These are phyloP conservation scores for Ogataea populi-albae DNA, from an alignment of 805 yeast species.

Conservation along the genomic window DNA sequence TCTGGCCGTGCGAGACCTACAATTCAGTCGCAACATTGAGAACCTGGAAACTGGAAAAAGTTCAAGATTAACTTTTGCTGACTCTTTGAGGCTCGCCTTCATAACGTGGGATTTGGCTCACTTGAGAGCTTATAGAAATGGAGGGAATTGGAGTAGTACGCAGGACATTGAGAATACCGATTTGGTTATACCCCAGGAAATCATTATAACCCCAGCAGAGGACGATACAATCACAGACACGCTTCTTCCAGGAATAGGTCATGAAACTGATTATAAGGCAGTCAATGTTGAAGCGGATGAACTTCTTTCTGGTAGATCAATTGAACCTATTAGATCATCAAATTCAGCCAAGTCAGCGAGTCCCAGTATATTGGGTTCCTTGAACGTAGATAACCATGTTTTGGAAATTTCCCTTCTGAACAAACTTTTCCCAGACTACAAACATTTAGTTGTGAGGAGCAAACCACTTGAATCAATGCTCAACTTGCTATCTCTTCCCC, in stretches of 20 bases:
- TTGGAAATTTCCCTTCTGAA: slow-evolving; percentile 8
- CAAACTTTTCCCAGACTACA: slow-evolving; percentile 17
- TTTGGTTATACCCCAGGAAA: slow-evolving; percentile 9
- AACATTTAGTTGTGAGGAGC: slow-evolving; percentile 4
- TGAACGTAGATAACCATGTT: slow-evolving; percentile 4
- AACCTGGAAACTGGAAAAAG: slow-evolving; percentile 27
- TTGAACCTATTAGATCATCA: slow-evolving; percentile 9
- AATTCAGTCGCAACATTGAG: slow-evolving; percentile 26
- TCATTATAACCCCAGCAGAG: slow-evolving; percentile 16
- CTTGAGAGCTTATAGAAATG: slow-evolving; percentile 7
- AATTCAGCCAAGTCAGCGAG: slow-evolving; percentile 10
- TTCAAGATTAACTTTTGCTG: slow-evolving; percentile 30
- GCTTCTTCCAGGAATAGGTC: not conserved
- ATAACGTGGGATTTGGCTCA: slow-evolving; percentile 19
- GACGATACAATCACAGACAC: not conserved
- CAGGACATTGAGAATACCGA: slow-evolving; percentile 3
- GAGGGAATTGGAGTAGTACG: not conserved
- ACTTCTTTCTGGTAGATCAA: slow-evolving; percentile 4
- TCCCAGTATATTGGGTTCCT: slow-evolving; percentile 13
- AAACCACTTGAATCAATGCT: slow-evolving; percentile 25
- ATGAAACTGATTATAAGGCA: no score
- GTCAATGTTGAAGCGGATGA: slow-evolving; percentile 1
- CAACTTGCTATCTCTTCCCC: slow-evolving; percentile 25
- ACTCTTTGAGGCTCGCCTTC: slow-evolving; percentile 30
- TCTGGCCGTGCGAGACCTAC: slow-evolving; percentile 9